Base-by-base conservation (phyloP, 176 grass and related monocot species). In the Zoysia pacifica region DNA sequence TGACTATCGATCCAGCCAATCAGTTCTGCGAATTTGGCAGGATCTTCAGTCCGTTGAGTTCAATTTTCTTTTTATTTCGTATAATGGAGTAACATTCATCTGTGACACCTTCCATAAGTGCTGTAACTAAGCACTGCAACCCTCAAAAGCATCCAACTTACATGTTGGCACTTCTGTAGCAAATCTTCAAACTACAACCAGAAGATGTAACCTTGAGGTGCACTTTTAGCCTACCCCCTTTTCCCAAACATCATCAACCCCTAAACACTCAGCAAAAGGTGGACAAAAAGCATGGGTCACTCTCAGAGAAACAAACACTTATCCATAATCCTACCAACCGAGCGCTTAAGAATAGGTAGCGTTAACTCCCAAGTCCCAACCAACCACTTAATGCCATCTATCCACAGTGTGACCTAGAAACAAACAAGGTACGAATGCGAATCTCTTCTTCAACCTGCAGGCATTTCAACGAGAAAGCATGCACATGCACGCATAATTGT, bases 301-400 rank as follows among this genome's bases (percentile, higher is more conserved):
- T 44, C 12, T 66, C 49, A 65, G 18, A 58, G 87, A 28, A 82
- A 81, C 59, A 89, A 67, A 56, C 19, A 67, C 38, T 12, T 67
- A 77, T 78, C 78, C 83, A 73, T 54, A 86, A 82, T 74, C 83
- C 78, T 62, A 89, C 73, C 83, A 69, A 86, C 81, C 70, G 50
- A 65, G 42, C 65, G 58, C 72, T 77, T 49, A 43, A 82, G 79
- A 70, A 81, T n/a, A 38, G 74, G 7, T 48, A 77, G 56, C 51
- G 70, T 77, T 85, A 89, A 85, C 78, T 85, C 73, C 82, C 59
- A 76, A 61, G 59, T 15, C 49, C 72, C 66, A 76, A 77, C 82
- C 65, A 77, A 72, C 76, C 56, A 89, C 28, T 49, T 10, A 77
- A 71, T 20, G 65, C 35, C 43, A 85, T 81, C 51, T 54, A 79